phyloP scores from a whole-genome alignment of 164 flowering plant genomes.

The Warburgia ugandensis region DNA sequence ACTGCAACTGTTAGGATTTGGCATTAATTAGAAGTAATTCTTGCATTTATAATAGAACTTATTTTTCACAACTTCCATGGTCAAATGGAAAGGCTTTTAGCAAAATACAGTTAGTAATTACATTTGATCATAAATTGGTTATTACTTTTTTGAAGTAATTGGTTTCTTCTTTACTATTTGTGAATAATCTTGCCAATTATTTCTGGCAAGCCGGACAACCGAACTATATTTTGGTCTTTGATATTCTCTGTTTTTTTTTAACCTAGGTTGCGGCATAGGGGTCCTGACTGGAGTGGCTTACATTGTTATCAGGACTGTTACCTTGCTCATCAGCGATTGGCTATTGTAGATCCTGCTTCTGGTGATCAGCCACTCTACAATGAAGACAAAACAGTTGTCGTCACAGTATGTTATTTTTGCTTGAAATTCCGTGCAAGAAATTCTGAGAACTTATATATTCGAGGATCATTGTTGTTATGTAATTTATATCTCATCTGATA shows the following conservation, averaged over 20 bases:
- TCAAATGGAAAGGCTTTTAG: no score
- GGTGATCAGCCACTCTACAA: slow-evolving; percentile 96
- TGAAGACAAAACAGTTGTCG: slow-evolving; percentile 76
- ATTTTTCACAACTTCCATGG: no score
- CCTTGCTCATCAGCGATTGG: slow-evolving; percentile 87
- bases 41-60: no score
- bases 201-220: no score
- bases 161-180: neutral
- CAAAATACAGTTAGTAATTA: no score
- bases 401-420: slow-evolving; percentile 45
- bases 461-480: neutral
- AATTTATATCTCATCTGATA: no score
- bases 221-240: neutral
- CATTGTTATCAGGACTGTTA: slow-evolving; percentile 66
- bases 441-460: neutral
- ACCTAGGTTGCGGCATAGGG: slow-evolving; percentile 71
- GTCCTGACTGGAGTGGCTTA: slow-evolving; percentile 97
- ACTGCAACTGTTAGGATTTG: no score
- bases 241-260: slow-evolving; percentile 3
- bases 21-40: no score
- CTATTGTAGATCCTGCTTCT: slow-evolving; percentile 88
- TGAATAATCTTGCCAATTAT: neutral
- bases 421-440: neutral
- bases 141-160: no score
- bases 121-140: no score